A percentile compares a stretch with the other conserved stretches of the same genome.
Conservation (phyloP, 2,329 filamentous ascomycete genomes). For the Penicillium expansum region DNA sequence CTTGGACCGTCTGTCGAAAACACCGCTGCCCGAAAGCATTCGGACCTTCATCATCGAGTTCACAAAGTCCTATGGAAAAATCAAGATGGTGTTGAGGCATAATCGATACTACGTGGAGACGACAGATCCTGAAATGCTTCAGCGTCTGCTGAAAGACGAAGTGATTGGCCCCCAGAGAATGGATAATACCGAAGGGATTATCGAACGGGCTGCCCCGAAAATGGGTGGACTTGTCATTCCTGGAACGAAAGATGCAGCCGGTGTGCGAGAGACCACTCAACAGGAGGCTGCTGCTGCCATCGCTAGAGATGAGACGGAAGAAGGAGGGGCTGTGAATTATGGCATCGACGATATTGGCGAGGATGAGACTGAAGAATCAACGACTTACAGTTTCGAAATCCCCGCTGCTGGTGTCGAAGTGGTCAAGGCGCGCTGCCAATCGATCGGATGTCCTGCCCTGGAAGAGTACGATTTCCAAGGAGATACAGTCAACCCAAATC, state of each 20-base stretch:
- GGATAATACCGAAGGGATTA: conserved; percentile 69
- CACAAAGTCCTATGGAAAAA: conserved; percentile 89
- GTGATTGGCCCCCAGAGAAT: conserved; percentile 77
- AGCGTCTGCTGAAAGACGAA: conserved; percentile 79
- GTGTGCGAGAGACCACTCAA: conserved; percentile 68
- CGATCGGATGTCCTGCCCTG: conserved; percentile 80
- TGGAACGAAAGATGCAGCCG: conserved; percentile 88
- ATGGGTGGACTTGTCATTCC: conserved; percentile 87
- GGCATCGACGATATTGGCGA: conserved; percentile 73
- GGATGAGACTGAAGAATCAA: conserved; percentile 70
- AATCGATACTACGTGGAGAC: conserved; percentile 95
- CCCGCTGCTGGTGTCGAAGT: conserved; percentile 75
- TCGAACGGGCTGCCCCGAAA: conserved; percentile 77
- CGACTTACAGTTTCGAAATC: conserved; percentile 92
- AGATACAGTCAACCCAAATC: conserved; percentile 80
- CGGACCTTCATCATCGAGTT: conserved; percentile 76
- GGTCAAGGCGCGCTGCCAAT: conserved; percentile 85
- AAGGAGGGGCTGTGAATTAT: conserved; percentile 67
- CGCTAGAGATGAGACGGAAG: conserved; percentile 34
- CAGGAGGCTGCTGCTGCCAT: conserved; percentile 38
- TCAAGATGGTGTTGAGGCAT: conserved; percentile 90
- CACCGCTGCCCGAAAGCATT: conserved; percentile 76
- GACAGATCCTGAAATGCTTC: conserved; percentile 79
- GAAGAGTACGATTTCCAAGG: conserved; percentile 98
- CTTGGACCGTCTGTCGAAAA: conserved; percentile 85